Percentiles rank a stretch among this genome's conserved stretches.
Conservation (phyloP, 2,329 filamentous ascomycete genomes). For the Aciculosporium take region DNA sequence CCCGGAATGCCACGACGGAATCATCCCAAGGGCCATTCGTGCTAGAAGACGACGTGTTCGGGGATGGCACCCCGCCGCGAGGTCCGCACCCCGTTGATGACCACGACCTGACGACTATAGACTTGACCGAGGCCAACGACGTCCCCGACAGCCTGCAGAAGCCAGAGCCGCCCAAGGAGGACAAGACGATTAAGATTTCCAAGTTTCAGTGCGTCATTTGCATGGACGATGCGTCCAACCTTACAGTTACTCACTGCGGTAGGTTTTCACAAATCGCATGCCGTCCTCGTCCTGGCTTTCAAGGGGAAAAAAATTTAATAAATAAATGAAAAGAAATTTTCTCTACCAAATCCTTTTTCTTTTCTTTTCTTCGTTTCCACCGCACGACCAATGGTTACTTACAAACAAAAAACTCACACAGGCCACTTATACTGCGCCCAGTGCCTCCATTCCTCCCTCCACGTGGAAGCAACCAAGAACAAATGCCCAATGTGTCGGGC, state of each 20-base stretch:
- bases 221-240: constrained; percentile 43
- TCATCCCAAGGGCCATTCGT: background rate
- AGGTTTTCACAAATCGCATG: too few species aligned
- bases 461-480: constrained; percentile 39
- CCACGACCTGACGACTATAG: constrained; percentile 18
- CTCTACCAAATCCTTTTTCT: background rate
- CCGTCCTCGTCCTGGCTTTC: too few species aligned
- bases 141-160: constrained; percentile 29
- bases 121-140: constrained; percentile 26
- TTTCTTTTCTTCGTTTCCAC: background rate
- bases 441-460: constrained; percentile 46
- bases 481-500: constrained; percentile 51
- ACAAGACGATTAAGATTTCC: constrained; percentile 37
- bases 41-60: constrained; percentile 17
- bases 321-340: too few species aligned
- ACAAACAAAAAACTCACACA: background rate
- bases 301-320: too few species aligned
- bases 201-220: constrained; percentile 53
- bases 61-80: constrained; percentile 8
- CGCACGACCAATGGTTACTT: background rate
- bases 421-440: constrained; percentile 51
- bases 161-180: constrained; percentile 22
- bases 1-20: background rate
- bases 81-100: constrained; percentile 3
- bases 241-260: constrained; percentile 56